phyloP scores from a whole-genome alignment of 176 grass and related monocot genomes.

The Calamus simplicifolius region DNA sequence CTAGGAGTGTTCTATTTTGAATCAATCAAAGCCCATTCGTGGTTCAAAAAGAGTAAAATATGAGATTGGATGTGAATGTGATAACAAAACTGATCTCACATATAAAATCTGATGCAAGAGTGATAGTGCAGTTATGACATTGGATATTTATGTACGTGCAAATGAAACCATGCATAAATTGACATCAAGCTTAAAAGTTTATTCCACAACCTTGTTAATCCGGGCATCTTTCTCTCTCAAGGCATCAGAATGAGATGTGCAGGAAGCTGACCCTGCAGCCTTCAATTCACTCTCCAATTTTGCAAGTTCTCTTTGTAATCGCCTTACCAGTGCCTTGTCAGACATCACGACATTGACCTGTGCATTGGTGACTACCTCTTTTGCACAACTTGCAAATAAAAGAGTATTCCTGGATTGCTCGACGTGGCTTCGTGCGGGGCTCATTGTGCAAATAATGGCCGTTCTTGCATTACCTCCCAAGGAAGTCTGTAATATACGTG shows the following conservation, averaged over 20 bases:
- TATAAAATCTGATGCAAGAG: too few relatives aligned
- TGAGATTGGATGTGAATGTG: too few relatives aligned
- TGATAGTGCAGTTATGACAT: too few relatives aligned
- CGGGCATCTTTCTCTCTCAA: slow-evolving; percentile 66
- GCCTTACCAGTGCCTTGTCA: slow-evolving; percentile 79
- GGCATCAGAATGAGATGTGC: slow-evolving; percentile 35
- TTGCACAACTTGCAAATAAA: slow-evolving; percentile 78
- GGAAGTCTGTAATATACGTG: slow-evolving; percentile 72
- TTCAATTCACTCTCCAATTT: slow-evolving; percentile 67
- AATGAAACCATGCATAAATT: too few relatives aligned
- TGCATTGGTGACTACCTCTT: slow-evolving; percentile 67
- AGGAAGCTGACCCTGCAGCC: slow-evolving; percentile 34
- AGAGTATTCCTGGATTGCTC: slow-evolving; percentile 91
- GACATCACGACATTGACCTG: slow-evolving; percentile 84
- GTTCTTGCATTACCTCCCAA: slow-evolving; percentile 84
- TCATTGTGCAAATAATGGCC: slow-evolving; percentile 93
- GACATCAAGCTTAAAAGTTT: too few relatives aligned
- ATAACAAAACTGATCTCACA: too few relatives aligned
- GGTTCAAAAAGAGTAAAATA: too few relatives aligned
- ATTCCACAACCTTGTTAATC: slow-evolving; percentile 55
- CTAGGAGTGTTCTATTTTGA: too few relatives aligned
- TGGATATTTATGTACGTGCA: too few relatives aligned
- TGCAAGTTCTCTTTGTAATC: slow-evolving; percentile 67
- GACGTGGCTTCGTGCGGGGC: slow-evolving; percentile 56
- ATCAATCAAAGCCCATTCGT: too few relatives aligned